Percentiles rank a stretch among this genome's conserved stretches.
phyloP scores from a whole-genome alignment of 306 rosid genomes.

The Hylodesmum podocarpum region DNA sequence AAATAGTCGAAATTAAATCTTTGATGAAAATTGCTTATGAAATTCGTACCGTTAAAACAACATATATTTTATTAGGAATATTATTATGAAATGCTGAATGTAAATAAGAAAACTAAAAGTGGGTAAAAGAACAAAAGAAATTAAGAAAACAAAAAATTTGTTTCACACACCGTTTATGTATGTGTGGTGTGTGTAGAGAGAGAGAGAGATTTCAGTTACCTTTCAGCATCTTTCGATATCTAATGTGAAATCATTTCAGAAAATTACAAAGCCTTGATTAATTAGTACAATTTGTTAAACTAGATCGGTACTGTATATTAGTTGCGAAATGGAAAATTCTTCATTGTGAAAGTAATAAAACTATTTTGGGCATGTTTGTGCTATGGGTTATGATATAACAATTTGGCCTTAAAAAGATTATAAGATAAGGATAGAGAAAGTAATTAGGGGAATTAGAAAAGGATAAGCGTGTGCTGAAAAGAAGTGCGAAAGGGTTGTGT shows the following conservation, averaged over 20 bases:
- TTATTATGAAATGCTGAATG: no score
- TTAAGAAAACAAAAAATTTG: no score
- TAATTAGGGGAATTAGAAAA: slow-evolving; percentile 3
- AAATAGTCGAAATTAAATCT: no score
- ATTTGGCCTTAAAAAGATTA: neutral
- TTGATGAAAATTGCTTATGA: no score
- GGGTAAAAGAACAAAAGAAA: no score
- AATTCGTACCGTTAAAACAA: no score
- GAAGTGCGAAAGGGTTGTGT: neutral
- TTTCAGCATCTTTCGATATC: neutral
- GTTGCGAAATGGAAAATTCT: neutral
- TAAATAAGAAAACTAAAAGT: no score
- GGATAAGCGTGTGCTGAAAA: neutral
- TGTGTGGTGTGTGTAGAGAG: neutral
- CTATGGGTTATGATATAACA: neutral
- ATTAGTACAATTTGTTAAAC: neutral
- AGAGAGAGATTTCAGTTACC: neutral
- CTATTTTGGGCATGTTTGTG: neutral
- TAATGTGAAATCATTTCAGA: neutral
- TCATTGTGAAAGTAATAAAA: neutral
- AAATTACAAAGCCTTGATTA: neutral
- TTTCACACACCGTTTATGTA: neutral
- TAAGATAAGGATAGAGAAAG: neutral
- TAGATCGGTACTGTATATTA: neutral
- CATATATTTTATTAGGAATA: no score